Evolutionary conservation across 164 flowering plant genomes (phyloP).

Genomic region (Amborella trichopoda): DNA sequence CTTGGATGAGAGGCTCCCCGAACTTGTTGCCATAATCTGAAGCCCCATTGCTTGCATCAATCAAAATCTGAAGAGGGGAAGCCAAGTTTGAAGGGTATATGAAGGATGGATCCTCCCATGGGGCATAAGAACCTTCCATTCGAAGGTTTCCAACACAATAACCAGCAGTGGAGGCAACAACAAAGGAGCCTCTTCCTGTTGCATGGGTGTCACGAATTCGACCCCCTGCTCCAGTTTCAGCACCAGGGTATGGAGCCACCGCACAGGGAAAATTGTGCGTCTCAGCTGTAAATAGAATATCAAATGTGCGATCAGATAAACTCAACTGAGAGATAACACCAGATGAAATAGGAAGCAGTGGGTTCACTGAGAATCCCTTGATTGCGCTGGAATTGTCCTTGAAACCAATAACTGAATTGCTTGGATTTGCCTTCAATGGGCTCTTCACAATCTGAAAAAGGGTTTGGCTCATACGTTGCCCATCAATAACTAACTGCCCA

Average conservation of each 20-base stretch:
- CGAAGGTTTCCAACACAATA: slow-evolving; percentile 88
- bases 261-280: slow-evolving; percentile 98
- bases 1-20: slow-evolving; percentile 95
- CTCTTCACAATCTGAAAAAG: slow-evolving; percentile 89
- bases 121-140: slow-evolving; percentile 83
- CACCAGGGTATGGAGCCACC: slow-evolving; percentile 96
- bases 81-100: slow-evolving; percentile 78
- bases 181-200: slow-evolving; percentile 87
- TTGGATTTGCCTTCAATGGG: slow-evolving; percentile 77
- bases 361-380: slow-evolving; percentile 56
- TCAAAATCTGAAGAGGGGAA: slow-evolving; percentile 73
- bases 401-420: slow-evolving; percentile 90
- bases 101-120: slow-evolving; percentile 86
- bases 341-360: slow-evolving; percentile 49
- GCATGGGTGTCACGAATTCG: slow-evolving; percentile 97
- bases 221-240: slow-evolving; percentile 96
- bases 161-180: slow-evolving; percentile 89
- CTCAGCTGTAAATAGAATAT: slow-evolving; percentile 90
- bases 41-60: slow-evolving; percentile 95
- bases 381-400: slow-evolving; percentile 97
- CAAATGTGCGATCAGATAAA: slow-evolving; percentile 33
- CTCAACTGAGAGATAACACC: slow-evolving; percentile 53
- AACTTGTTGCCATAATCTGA: slow-evolving; percentile 96
- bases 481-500: slow-evolving; percentile 82
- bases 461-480: slow-evolving; percentile 48